Evolutionary conservation across 2,329 filamentous ascomycete species (phyloP).

Genomic region (Talaromyces verruculosus): DNA sequence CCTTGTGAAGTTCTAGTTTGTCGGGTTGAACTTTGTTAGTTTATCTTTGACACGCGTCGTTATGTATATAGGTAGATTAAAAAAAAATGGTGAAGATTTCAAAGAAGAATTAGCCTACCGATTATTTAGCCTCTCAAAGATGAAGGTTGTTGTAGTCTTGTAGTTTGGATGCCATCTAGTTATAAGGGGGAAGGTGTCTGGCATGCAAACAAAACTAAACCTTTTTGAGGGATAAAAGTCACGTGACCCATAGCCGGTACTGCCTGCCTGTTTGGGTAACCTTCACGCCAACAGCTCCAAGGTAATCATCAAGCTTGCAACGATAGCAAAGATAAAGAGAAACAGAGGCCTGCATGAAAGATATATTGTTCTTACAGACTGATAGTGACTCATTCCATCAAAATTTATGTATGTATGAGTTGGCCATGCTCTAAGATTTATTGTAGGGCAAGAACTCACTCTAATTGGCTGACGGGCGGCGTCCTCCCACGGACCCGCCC

Average conservation of each 20-base stretch:
- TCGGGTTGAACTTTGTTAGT: too few species aligned
- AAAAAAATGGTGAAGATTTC: neutral
- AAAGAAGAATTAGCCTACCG: neutral
- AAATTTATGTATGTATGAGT: neutral
- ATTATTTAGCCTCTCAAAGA: neutral
- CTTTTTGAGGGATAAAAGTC: neutral
- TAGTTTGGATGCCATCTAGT: too few species aligned
- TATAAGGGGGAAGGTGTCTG: neutral
- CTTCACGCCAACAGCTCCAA: neutral
- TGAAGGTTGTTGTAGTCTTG: neutral
- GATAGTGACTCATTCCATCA: neutral
- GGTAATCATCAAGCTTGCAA: neutral
- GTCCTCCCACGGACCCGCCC: neutral
- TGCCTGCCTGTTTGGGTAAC: neutral
- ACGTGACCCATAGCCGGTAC: neutral
- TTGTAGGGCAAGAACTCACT: neutral
- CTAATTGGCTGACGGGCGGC: slow-evolving; percentile 7
- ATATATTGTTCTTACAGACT: neutral
- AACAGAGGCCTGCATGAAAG: neutral
- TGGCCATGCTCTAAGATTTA: neutral
- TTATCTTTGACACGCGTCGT: neutral
- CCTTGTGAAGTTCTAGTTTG: neutral
- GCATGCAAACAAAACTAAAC: neutral
- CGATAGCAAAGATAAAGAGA: neutral
- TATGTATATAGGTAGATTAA: neutral